Percentiles rank a stretch among this genome's conserved stretches.
Conservation (phyloP, 345 rosid species). For the Eucalyptus virginea region DNA sequence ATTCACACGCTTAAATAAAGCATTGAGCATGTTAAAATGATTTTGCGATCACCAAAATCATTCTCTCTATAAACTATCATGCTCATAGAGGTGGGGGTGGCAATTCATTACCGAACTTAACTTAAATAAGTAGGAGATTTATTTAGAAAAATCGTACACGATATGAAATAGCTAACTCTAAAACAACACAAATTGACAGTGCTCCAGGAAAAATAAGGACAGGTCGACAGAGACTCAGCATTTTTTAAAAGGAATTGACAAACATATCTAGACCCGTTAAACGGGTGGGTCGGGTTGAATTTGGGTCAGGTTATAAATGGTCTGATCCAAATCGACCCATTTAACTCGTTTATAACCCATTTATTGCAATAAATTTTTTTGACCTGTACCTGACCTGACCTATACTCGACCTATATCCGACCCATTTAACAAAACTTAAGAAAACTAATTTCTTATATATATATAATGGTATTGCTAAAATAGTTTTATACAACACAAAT, state of each 20-base stretch:
- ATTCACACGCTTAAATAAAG: background rate
- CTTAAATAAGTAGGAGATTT: background rate
- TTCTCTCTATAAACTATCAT: background rate
- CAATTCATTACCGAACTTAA: background rate
- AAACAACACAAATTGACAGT: background rate
- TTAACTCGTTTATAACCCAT: no score
- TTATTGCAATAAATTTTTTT: no score
- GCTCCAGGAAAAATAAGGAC: background rate
- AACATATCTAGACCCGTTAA: background rate
- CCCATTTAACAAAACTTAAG: fast-evolving
- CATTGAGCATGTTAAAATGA: no score
- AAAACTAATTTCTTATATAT: fast-evolving
- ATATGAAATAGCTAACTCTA: background rate
- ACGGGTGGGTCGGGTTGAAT: no score
- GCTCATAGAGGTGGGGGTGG: background rate
- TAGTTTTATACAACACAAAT: no score
- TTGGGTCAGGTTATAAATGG: no score
- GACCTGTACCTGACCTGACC: fast-evolving
- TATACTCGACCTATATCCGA: fast-evolving
- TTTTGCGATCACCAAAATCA: no score
- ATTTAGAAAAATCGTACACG: background rate
- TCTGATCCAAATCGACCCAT: fast-evolving
- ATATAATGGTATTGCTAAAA: no score
- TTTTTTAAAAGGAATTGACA: background rate
- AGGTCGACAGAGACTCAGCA: background rate